phyloP scores from a whole-genome alignment of 306 rosid species.

The Sphenostylis stenocarpa region DNA sequence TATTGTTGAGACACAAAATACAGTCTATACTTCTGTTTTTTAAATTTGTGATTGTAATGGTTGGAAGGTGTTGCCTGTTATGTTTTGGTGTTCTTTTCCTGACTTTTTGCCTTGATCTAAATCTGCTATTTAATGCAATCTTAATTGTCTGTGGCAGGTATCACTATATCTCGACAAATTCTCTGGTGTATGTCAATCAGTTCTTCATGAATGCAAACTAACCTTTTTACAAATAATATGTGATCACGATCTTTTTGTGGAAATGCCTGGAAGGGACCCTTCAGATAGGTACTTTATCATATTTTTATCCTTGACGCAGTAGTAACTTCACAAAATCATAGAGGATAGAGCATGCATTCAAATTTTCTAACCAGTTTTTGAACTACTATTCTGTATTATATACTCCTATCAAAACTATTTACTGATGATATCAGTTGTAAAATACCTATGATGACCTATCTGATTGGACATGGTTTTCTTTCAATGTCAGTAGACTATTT shows the following conservation, averaged over 20 bases:
- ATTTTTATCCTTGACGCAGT: neutral
- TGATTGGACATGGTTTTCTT: slow-evolving; percentile 17
- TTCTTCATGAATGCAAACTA: slow-evolving; percentile 97
- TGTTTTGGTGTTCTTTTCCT: neutral
- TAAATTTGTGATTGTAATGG: neutral
- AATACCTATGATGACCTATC: neutral
- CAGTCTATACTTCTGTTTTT: neutral
- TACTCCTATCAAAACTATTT: slow-evolving; percentile 12
- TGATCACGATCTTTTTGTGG: slow-evolving; percentile 97
- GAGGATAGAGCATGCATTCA: neutral
- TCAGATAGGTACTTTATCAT: slow-evolving; percentile 76
- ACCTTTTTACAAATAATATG: slow-evolving; percentile 87
- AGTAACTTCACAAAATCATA: neutral
- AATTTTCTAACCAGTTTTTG: neutral
- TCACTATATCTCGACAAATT: slow-evolving; percentile 95
- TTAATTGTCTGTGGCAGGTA: slow-evolving; percentile 60
- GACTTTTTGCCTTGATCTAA: neutral
- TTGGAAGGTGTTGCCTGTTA: slow-evolving; percentile 1
- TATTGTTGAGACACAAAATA: neutral
- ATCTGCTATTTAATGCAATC: neutral
- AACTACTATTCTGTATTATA: neutral
- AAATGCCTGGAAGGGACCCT: slow-evolving; percentile 99
- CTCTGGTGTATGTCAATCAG: slow-evolving; percentile 91
- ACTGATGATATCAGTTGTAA: slow-evolving; percentile 18
- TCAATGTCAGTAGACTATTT: neutral